phyloP scores from a whole-genome alignment of 2,329 filamentous ascomycete genomes.

The Fusarium miscanthi region DNA sequence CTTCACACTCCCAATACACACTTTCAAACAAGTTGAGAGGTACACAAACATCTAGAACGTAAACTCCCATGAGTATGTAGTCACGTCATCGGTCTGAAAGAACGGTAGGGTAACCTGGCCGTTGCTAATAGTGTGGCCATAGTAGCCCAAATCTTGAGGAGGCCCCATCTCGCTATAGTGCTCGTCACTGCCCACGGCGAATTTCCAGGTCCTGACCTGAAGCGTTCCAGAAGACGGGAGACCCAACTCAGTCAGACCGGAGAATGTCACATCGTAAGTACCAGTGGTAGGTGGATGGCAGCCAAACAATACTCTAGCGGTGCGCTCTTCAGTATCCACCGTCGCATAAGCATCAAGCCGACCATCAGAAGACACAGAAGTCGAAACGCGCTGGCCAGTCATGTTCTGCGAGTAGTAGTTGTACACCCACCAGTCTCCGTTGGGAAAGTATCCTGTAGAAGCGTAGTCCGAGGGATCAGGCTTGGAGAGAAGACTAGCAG shows the following conservation, averaged over 20 bases:
- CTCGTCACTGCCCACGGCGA: background rate
- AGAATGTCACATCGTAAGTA: background rate
- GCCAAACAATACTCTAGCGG: background rate
- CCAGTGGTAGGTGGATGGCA: background rate
- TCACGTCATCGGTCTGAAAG: background rate
- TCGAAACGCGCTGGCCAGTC: background rate
- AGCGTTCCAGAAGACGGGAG: background rate
- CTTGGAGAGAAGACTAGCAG: background rate
- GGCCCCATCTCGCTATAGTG: background rate
- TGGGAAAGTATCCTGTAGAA: background rate
- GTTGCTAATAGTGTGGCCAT: background rate
- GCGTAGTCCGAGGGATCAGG: background rate
- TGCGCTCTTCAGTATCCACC: background rate
- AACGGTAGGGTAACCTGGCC: background rate
- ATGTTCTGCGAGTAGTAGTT: background rate
- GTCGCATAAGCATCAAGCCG: background rate
- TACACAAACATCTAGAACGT: background rate
- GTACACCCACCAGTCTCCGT: background rate
- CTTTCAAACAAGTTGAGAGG: too few relatives aligned
- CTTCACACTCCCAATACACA: too few relatives aligned
- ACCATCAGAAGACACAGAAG: background rate
- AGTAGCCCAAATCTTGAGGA: background rate
- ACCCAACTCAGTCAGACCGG: background rate
- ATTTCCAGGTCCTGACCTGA: background rate
- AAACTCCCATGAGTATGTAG: background rate